Evolutionary conservation across 768 basidiomycete genomes (phyloP).

Genomic region (Kondoa malvinella): DNA sequence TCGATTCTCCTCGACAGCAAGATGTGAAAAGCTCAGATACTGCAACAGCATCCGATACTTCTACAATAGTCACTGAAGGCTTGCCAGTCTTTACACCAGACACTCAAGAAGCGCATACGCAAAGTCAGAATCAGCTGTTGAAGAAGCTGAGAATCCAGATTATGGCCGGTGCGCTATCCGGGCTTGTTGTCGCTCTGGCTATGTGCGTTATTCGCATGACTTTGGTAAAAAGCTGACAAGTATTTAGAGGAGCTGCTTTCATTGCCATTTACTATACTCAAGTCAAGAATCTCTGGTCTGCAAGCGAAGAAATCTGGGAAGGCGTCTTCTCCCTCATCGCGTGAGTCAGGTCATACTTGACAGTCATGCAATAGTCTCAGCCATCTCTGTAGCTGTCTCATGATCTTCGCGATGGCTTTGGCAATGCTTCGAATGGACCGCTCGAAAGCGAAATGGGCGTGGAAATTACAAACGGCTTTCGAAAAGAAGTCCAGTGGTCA

Average conservation of each 20-base stretch:
- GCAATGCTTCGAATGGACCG: slow-evolving; percentile 91
- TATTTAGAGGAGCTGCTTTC: slow-evolving; percentile 56
- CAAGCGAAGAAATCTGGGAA: slow-evolving; percentile 83
- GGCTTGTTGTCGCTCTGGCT: slow-evolving; percentile 59
- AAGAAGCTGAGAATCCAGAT: slow-evolving; percentile 58
- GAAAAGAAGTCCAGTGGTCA: slow-evolving; percentile 24
- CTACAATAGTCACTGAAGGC: not conserved
- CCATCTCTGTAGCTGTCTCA: slow-evolving; percentile 9
- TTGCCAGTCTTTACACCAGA: not conserved
- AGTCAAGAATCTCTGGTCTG: slow-evolving; percentile 63
- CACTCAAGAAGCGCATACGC: too few relatives aligned
- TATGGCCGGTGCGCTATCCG: slow-evolving; percentile 52
- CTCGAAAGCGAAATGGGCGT: slow-evolving; percentile 82
- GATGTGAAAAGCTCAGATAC: not conserved
- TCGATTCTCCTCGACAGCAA: not conserved
- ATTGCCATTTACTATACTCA: slow-evolving; percentile 91
- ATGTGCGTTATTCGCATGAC: slow-evolving; percentile 33
- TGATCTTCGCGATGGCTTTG: slow-evolving; percentile 55
- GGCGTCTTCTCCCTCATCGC: slow-evolving; percentile 41
- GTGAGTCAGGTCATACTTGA: slow-evolving; percentile 2
- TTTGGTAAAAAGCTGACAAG: too few relatives aligned
- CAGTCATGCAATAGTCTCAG: not conserved
- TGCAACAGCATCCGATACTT: not conserved
- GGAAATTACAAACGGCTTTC: slow-evolving; percentile 71
- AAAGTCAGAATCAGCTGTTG: slow-evolving; percentile 33